Percentiles rank a stretch among this genome's conserved stretches.
These are phyloP conservation scores for Psilocybe mexicana DNA, from an alignment of 1,284 basidiomycete species.

Conservation along the genomic window DNA sequence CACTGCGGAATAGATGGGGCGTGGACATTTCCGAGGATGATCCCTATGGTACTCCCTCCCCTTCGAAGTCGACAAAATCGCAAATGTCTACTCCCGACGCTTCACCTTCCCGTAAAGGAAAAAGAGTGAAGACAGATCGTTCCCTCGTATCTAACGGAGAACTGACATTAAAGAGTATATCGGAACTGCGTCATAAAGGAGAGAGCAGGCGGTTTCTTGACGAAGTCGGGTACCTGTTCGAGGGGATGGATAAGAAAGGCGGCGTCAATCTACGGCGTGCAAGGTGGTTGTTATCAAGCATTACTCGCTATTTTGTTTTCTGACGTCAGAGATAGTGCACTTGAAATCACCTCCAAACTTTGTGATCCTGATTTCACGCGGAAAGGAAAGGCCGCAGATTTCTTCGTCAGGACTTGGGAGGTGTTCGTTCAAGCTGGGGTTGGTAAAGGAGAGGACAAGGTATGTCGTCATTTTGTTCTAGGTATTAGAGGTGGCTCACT, in stretches of 20 bases:
- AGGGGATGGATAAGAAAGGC: slow-evolving; percentile 61
- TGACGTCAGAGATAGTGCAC: slow-evolving; percentile 46
- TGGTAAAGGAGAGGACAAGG: slow-evolving; percentile 59
- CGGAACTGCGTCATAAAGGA: slow-evolving; percentile 76
- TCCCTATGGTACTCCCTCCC: slow-evolving; percentile 37
- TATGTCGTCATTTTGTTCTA: slow-evolving; percentile 21
- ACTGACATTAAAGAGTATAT: slow-evolving; percentile 78
- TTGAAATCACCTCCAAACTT: slow-evolving; percentile 72
- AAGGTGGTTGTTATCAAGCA: slow-evolving; percentile 42
- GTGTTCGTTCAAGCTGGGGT: slow-evolving; percentile 57
- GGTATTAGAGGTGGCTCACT: slow-evolving; percentile 8
- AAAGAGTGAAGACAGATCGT: slow-evolving; percentile 31
- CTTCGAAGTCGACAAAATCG: slow-evolving; percentile 26
- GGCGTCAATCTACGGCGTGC: slow-evolving; percentile 60
- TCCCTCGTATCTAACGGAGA: slow-evolving; percentile 47
- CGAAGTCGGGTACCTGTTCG: slow-evolving; percentile 79
- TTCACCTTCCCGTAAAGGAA: slow-evolving; percentile 28
- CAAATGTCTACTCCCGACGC: slow-evolving; percentile 25
- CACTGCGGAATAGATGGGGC: slow-evolving; percentile 69
- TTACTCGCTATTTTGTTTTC: neutral
- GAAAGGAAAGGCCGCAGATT: slow-evolving; percentile 73
- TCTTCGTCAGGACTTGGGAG: slow-evolving; percentile 66
- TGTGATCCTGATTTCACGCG: slow-evolving; percentile 72
- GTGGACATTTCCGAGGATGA: slow-evolving; percentile 76
- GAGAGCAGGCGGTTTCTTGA: slow-evolving; percentile 76